Conservation (phyloP, 768 basidiomycete species). For the Dioszegia crocea region DNA sequence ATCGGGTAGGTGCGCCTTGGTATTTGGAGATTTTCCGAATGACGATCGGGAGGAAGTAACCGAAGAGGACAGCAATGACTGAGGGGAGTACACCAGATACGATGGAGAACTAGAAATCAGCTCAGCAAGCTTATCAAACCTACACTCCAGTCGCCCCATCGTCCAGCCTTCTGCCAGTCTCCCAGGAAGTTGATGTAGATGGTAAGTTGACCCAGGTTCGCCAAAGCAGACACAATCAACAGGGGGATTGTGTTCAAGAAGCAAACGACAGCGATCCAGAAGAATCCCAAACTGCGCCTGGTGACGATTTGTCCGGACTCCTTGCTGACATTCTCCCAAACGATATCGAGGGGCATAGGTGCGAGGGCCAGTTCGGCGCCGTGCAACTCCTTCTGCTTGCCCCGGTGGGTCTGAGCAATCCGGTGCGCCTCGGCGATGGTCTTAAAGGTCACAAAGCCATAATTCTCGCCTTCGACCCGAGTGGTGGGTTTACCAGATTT, state of each 20-base stretch:
- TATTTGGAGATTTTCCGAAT: constrained; percentile 78
- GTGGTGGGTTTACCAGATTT: constrained; percentile 31
- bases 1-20: constrained; percentile 67
- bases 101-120: constrained; percentile 61
- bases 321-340: constrained; percentile 86
- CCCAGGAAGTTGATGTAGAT: constrained; percentile 69
- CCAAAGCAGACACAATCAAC: constrained; percentile 80
- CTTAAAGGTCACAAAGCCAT: constrained; percentile 53
- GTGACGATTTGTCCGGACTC: constrained; percentile 63
- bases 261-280: constrained; percentile 71
- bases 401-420: constrained; percentile 48
- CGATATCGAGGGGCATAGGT: constrained; percentile 49
- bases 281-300: constrained; percentile 70
- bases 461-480: constrained; percentile 63
- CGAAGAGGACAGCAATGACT: constrained; percentile 77
- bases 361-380: constrained; percentile 48
- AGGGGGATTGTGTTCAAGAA: constrained; percentile 94
- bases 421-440: constrained; percentile 51
- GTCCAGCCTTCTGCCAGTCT: constrained; percentile 64
- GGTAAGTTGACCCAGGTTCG: constrained; percentile 75
- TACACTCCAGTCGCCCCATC: constrained; percentile 51
- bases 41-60: constrained; percentile 82
- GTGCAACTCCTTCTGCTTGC: constrained; percentile 44
- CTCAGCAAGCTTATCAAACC: constrained; percentile 3
- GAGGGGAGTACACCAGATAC: constrained; percentile 92